phyloP scores from a whole-genome alignment of 108 stramenopile species.

The Cyclotella cryptica region DNA sequence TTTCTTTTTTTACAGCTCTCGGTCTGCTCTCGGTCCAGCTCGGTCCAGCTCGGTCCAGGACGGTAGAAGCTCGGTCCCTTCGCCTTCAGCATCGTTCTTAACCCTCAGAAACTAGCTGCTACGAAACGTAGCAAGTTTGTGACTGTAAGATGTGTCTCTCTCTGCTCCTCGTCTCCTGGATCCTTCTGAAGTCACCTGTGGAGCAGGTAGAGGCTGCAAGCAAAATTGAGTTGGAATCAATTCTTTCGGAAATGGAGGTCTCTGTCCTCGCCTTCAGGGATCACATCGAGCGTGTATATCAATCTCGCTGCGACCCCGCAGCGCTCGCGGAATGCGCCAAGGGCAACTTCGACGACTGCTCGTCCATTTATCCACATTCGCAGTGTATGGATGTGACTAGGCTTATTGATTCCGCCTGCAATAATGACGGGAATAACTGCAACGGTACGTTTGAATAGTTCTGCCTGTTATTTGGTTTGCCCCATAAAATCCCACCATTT shows the following conservation, averaged over 20 bases:
- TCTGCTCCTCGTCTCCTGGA: no score
- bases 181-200: background rate
- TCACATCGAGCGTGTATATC: conserved; percentile 27
- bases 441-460: conserved; percentile 18
- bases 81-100: no score
- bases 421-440: conserved; percentile 16
- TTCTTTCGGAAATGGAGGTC: conserved; percentile 23
- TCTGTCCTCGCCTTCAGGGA: conserved; percentile 28
- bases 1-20: no score
- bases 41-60: no score
- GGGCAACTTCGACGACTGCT: conserved; percentile 33
- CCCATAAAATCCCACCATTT: background rate
- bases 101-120: no score
- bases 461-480: background rate
- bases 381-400: conserved; percentile 9
- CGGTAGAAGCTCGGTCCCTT: no score
- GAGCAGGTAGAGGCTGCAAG: background rate
- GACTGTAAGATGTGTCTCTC: no score
- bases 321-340: conserved; percentile 20
- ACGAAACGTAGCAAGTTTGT: no score
- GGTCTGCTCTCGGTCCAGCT: no score
- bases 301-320: conserved; percentile 11
- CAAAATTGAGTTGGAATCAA: conserved; percentile 16
- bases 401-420: conserved; percentile 17
- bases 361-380: conserved; percentile 21